phyloP scores from a whole-genome alignment of 2,329 filamentous ascomycete genomes.

The Chalara sp. region DNA sequence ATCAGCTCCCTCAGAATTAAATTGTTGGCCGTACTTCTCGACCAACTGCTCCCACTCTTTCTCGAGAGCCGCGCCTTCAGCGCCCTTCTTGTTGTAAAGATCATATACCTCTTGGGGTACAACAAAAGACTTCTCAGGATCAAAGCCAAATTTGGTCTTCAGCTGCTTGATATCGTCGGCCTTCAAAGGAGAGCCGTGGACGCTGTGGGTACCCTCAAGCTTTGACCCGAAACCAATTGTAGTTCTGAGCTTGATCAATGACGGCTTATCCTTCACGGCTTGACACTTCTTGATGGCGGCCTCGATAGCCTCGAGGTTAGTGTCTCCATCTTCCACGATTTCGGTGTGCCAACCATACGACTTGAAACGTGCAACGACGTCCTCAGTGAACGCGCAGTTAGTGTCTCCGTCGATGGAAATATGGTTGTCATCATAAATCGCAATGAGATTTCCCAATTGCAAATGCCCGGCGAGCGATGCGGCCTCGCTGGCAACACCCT shows the following conservation, averaged over 20 bases:
- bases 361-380: slow-evolving; percentile 91
- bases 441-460: slow-evolving; percentile 95
- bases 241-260: slow-evolving; percentile 92
- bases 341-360: slow-evolving; percentile 93
- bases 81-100: slow-evolving; percentile 74
- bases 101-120: slow-evolving; percentile 96
- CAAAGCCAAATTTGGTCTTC: slow-evolving; percentile 93
- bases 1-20: slow-evolving; percentile 74
- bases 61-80: slow-evolving; percentile 83
- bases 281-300: slow-evolving; percentile 79
- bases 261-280: slow-evolving; percentile 90
- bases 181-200: slow-evolving; percentile 95
- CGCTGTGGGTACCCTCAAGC: slow-evolving; percentile 87
- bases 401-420: slow-evolving; percentile 94
- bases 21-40: slow-evolving; percentile 74
- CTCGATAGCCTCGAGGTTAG: slow-evolving; percentile 82
- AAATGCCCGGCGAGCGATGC: slow-evolving; percentile 90
- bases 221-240: slow-evolving; percentile 95
- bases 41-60: slow-evolving; percentile 93
- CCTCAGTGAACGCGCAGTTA: slow-evolving; percentile 94
- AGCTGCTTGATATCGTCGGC: slow-evolving; percentile 87
- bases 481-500: slow-evolving; percentile 92
- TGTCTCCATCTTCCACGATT: slow-evolving; percentile 80
- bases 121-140: slow-evolving; percentile 86
- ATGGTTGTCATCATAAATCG: slow-evolving; percentile 97